Evolutionary conservation across 176 grass and related monocot genomes (phyloP).

Genomic region (Lolium perenne): DNA sequence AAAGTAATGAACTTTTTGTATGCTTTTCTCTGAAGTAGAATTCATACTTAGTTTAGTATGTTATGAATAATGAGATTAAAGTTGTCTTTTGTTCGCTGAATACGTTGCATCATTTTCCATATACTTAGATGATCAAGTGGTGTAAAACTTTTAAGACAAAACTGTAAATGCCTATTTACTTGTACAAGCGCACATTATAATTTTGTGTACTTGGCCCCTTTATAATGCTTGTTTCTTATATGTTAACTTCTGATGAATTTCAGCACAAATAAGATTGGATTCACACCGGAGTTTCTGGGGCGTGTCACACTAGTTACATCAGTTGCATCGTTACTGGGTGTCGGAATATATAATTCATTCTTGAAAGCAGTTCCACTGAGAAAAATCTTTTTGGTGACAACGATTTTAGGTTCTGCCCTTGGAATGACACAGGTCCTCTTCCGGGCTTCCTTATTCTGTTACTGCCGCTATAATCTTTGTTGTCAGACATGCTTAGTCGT

Average conservation of each 20-base stretch:
- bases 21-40: slow-evolving; percentile 4
- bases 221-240: slow-evolving; percentile 32
- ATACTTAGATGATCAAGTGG: background rate
- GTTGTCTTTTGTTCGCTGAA: slow-evolving; percentile 2
- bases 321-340: slow-evolving; percentile 88
- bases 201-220: slow-evolving; percentile 40
- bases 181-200: background rate
- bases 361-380: slow-evolving; percentile 86
- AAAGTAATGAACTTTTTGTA: slow-evolving; percentile 2
- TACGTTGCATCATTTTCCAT: background rate
- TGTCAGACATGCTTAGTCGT: slow-evolving; percentile 21
- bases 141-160: background rate
- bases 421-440: slow-evolving; percentile 92
- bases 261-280: slow-evolving; percentile 94
- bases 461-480: slow-evolving; percentile 24
- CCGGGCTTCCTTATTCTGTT: slow-evolving; percentile 26
- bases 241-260: slow-evolving; percentile 49
- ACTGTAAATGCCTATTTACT: slow-evolving; percentile 10
- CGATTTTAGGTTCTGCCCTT: slow-evolving; percentile 74
- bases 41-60: background rate
- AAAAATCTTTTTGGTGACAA: slow-evolving; percentile 85
- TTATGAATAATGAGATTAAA: background rate
- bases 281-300: slow-evolving; percentile 95
- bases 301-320: slow-evolving; percentile 90
- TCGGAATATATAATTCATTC: slow-evolving; percentile 84